Conservation (phyloP, 2,329 filamentous ascomycete genomes). For the Verticillium nubilum region DNA sequence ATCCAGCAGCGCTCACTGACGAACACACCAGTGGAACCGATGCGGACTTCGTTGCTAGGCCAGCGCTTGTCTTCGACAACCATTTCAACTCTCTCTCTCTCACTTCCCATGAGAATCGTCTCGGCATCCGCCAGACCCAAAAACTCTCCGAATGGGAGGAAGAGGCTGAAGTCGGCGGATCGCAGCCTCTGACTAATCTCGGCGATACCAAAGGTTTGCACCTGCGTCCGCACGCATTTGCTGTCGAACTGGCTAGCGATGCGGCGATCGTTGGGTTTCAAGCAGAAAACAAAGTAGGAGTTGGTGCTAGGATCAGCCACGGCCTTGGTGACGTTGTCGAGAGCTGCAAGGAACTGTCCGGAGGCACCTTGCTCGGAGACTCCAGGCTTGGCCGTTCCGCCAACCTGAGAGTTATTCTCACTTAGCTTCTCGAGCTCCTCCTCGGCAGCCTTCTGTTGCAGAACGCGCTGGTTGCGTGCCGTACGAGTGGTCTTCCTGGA, state of each 20-base stretch:
- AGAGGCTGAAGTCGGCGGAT: conserved; percentile 92
- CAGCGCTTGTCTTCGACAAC: conserved; percentile 90
- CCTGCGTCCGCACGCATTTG: conserved; percentile 91
- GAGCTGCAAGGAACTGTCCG: conserved; percentile 81
- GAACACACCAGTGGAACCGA: conserved; percentile 91
- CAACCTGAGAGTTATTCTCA: conserved; percentile 39
- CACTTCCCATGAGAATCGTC: conserved; percentile 80
- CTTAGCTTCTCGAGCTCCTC: conserved; percentile 44
- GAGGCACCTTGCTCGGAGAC: conserved; percentile 76
- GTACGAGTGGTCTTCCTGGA: conserved; percentile 60
- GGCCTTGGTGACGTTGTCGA: conserved; percentile 88
- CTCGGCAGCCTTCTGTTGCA: conserved; percentile 34
- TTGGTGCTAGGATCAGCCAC: conserved; percentile 80
- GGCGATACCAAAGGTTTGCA: conserved; percentile 92
- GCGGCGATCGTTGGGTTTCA: conserved; percentile 93
- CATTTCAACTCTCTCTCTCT: conserved; percentile 84
- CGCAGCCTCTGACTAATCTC: conserved; percentile 92
- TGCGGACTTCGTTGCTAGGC: conserved; percentile 84
- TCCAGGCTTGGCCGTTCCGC: conserved; percentile 13
- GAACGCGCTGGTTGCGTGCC: conserved; percentile 26
- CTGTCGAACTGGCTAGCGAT: conserved; percentile 99
- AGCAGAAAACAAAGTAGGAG: conserved; percentile 91
- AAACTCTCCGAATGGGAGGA: conserved; percentile 94
- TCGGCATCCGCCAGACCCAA: conserved; percentile 82
- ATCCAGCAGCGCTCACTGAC: conserved; percentile 95